Percentiles rank a stretch among this genome's conserved stretches.
These are phyloP conservation scores for Grifola frondosa DNA, from an alignment of 1,284 basidiomycete genomes.

Conservation along the genomic window DNA sequence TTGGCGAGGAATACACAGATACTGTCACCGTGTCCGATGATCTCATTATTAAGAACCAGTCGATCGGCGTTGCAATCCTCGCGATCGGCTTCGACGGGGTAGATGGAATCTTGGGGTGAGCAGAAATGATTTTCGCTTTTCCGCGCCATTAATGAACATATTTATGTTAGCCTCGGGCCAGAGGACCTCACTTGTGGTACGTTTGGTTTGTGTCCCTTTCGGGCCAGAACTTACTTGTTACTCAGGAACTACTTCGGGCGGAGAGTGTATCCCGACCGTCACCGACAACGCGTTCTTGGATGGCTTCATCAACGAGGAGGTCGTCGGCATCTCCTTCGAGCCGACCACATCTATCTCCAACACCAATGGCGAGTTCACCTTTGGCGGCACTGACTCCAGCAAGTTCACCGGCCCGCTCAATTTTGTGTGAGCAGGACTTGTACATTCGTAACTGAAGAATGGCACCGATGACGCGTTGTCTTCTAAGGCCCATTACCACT, in stretches of 20 bases:
- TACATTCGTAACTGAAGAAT: conserved; percentile 10
- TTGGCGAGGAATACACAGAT: conserved; percentile 23
- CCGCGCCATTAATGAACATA: not conserved
- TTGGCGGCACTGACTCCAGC: conserved; percentile 46
- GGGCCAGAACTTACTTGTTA: conserved; percentile 31
- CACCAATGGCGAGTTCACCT: conserved; percentile 32
- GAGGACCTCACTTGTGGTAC: conserved; percentile 41
- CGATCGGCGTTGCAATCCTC: conserved; percentile 43
- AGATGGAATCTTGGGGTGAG: conserved; percentile 51
- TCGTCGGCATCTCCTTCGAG: conserved; percentile 47
- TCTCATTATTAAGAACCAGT: conserved; percentile 32
- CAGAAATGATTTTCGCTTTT: not conserved
- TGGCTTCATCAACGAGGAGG: conserved; percentile 22
- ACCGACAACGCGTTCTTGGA: conserved; percentile 47
- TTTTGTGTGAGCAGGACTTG: conserved; percentile 43
- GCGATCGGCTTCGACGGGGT: conserved; percentile 38
- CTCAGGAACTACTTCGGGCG: conserved; percentile 10
- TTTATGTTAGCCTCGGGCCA: conserved; percentile 42
- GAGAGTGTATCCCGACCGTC: conserved; percentile 32
- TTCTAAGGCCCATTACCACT: conserved; percentile 46
- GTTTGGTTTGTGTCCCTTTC: conserved; percentile 28
- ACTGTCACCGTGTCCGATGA: conserved; percentile 22
- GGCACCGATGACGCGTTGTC: conserved; percentile 18
- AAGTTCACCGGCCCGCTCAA: conserved; percentile 49
- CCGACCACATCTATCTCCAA: conserved; percentile 33